Evolutionary conservation across 2,329 filamentous ascomycete species (phyloP), one percentile per base, ranked within the genome.

Genomic region (Drechslerella coelobrocha): DNA sequence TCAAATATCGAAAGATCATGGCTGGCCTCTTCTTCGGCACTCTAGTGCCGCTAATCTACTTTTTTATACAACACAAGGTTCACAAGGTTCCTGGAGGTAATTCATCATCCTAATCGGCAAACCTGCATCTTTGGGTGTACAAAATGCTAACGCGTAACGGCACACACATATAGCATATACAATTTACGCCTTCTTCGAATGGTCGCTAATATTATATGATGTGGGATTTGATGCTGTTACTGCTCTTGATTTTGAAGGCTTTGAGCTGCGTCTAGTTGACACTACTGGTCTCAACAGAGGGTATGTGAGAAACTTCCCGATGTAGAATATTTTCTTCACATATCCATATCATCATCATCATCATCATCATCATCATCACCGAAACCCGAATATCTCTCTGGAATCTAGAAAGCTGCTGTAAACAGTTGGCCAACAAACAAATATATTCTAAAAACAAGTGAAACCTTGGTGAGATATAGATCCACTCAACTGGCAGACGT

Each of bases 21-120:
- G 91, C 90, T 2, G 83, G 85, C 29, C 84, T 88, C 41, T 99
- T 99, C 81, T 99, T 97, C 77, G 91, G 89, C 56, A 95, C 92
- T 2, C 84, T 99, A 27, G 84, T 97, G 51, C 92, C 92, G 27
- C 82, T 99, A 78, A 85, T 97, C 19, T 97, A 97, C 82, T 99
- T 92, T 79, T 99, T 97, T 78, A 96, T 99, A 73, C 94, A 97
- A 79, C 94, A 99, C 83, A 99, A 99, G 80, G 90, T 99, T 56
- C 92, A 99, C 79, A 91, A 88, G 68, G 86, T 97, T 72, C 84
- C 94, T 66, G 94, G 94, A 84, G 94, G 93, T 97, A 83, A 79
- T 88, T 76, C 52, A 41, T 68, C 37, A 5, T 37, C 34, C 47
- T 19, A 5, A 29, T 14, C 10, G 31, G 2, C 8, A 12, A 14